Conservation (phyloP, 495 filamentous ascomycete genomes). For the Aspergillus leporis region DNA sequence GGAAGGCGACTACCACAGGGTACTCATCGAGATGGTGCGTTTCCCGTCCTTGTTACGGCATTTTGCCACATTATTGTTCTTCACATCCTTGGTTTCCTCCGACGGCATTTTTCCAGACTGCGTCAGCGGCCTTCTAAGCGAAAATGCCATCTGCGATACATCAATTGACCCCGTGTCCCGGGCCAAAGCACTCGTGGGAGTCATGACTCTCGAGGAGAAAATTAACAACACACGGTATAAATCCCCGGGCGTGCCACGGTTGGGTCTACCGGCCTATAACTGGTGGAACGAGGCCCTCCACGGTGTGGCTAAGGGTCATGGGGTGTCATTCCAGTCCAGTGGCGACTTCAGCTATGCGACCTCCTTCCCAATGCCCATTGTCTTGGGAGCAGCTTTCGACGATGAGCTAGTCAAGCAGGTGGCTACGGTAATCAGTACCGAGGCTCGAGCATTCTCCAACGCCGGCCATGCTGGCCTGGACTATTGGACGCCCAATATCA, state of each 20-base stretch:
- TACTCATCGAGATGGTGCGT: too few relatives aligned
- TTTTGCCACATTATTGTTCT: not conserved
- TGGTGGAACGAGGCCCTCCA: constrained; percentile 53
- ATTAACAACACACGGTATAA: constrained; percentile 50
- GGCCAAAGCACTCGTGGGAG: constrained; percentile 32
- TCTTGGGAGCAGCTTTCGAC: constrained; percentile 56
- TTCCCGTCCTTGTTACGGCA: too few relatives aligned
- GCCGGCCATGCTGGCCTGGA: constrained; percentile 50
- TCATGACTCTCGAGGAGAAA: constrained; percentile 44
- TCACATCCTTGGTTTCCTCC: not conserved
- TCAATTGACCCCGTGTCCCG: constrained; percentile 35
- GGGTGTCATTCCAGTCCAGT: constrained; percentile 45
- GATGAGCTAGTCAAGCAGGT: constrained; percentile 51
- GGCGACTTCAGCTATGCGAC: constrained; percentile 54
- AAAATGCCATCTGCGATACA: constrained; percentile 37
- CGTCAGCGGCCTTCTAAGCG: constrained; percentile 10
- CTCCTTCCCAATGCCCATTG: constrained; percentile 55
- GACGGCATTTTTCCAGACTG: constrained; percentile 12
- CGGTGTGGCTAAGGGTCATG: constrained; percentile 50
- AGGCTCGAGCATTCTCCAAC: constrained; percentile 62
- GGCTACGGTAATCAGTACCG: constrained; percentile 53
- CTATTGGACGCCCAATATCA: constrained; percentile 65
- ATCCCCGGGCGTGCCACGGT: constrained; percentile 47
- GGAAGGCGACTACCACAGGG: too few relatives aligned
- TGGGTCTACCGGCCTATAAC: constrained; percentile 51